Evolutionary conservation across 208 protist species (phyloP).

Genomic region (Acanthamoeba healyi): DNA sequence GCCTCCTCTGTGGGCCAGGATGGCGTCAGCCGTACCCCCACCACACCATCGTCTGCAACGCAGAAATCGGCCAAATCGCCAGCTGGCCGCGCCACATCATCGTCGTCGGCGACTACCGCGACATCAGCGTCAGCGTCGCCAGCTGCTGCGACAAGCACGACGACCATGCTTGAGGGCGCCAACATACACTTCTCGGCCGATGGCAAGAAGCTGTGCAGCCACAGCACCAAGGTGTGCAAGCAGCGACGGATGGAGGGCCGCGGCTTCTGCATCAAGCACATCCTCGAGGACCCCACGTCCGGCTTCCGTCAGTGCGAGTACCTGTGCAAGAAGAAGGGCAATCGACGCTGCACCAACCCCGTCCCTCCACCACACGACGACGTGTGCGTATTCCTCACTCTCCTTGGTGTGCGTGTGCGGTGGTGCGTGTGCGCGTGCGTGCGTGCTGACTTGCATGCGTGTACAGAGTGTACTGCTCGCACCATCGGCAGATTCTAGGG

Average conservation of each 20-base stretch:
- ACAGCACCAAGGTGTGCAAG: constrained; percentile 55
- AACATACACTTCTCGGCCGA: constrained; percentile 47
- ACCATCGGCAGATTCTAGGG: constrained; percentile 16
- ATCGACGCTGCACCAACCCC: constrained; percentile 38
- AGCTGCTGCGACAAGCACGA: too few relatives aligned
- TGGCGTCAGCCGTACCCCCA: too few relatives aligned
- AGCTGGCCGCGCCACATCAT: neutral
- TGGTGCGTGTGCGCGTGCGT: neutral
- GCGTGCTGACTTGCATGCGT: too few relatives aligned
- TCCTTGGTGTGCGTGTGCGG: neutral
- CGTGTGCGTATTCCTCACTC: neutral
- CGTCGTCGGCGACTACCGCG: neutral
- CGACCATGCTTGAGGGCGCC: constrained; percentile 13
- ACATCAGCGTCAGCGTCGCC: neutral
- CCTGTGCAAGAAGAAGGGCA: constrained; percentile 69
- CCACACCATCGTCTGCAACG: neutral
- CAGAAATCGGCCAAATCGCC: too few relatives aligned
- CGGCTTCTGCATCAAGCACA: constrained; percentile 64
- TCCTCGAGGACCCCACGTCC: constrained; percentile 56
- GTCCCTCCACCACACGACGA: constrained; percentile 43
- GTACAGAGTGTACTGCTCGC: constrained; percentile 43
- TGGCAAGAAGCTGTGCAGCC: constrained; percentile 58
- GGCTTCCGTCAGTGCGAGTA: constrained; percentile 60
- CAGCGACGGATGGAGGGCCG: constrained; percentile 47
- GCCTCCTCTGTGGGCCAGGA: too few relatives aligned